Evolutionary conservation across 2,329 filamentous ascomycete species (phyloP), one percentile per base, ranked within the genome.

Genomic region (Colletotrichum magnum): DNA sequence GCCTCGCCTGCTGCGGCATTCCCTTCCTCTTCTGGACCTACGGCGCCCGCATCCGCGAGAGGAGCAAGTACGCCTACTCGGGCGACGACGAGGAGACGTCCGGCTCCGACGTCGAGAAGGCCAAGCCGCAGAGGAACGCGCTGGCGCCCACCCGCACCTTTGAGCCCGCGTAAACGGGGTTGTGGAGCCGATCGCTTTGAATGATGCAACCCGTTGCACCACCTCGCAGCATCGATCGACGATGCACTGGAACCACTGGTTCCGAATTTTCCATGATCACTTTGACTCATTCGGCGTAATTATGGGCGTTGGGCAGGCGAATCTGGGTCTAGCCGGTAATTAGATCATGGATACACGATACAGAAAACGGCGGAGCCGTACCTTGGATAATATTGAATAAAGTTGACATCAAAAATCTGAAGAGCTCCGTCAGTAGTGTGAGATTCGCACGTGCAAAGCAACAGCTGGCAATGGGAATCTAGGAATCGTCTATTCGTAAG

Each of bases 1-100:
- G 87, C 16, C 82, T 97, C 6, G 91, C 88, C 0, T 97, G 94
- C 82, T 97, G 94, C 78, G 88, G 85, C 0, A 97, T 97, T 73
- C 94, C 94, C 0, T 97, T 91, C 77, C 79, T 93, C 28, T 97
- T 97, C 81, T 97, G 92, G 85, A 89, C 84, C 75, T 94, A 89
- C 74, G 94, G 94, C 4, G 93, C 90, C 16, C 78, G 79, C 5
- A 97, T 97, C 73, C 86, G 94, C 5, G 84, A 82, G 64, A 84
- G 86, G 68, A 93, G 90, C 75, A 92, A 89, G 79, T 97, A 89
- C 76, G 94, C 94, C 0, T 97, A 93, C 71, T 82, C 80, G n/a
- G 87, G 86, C 1, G 87, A 88, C 5, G 87, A 89, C 58, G 83
- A 84, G 59, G 78, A 81, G 71, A 75, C 24, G 61, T 72, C 18